Conservation (phyloP, 2,329 filamentous ascomycete genomes). For the Catunica adiposa region DNA sequence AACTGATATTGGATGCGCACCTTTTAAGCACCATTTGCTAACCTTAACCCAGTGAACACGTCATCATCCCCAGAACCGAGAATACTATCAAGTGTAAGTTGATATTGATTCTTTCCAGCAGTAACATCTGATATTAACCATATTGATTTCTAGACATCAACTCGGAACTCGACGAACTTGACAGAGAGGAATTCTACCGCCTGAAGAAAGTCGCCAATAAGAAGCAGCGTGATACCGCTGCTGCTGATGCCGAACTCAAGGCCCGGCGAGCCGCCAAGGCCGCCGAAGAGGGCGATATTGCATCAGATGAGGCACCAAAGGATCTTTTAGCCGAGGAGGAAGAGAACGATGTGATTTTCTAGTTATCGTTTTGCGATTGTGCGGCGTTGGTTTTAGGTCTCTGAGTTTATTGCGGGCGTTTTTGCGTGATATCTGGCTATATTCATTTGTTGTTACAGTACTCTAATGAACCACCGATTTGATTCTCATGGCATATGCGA, state of each 20-base stretch:
- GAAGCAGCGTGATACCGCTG: constrained; percentile 62
- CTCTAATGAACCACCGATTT: neutral
- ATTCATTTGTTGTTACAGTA: neutral
- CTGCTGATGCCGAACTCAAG: constrained; percentile 57
- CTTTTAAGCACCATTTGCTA: constrained; percentile 33
- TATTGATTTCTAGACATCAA: constrained; percentile 92
- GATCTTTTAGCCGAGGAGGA: constrained; percentile 62
- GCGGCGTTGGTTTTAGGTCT: neutral
- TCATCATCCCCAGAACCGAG: constrained; percentile 94
- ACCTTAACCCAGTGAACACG: constrained; percentile 47
- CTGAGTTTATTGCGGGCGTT: neutral
- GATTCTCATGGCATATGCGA: neutral
- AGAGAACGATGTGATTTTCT: constrained; percentile 80
- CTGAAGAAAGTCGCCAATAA: constrained; percentile 87
- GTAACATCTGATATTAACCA: no score
- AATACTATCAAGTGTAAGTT: constrained; percentile 97
- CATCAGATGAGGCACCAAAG: constrained; percentile 29
- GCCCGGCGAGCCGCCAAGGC: constrained; percentile 42
- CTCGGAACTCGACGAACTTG: constrained; percentile 90
- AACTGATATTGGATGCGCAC: neutral
- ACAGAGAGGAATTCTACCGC: constrained; percentile 94
- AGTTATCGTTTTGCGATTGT: constrained; percentile 13
- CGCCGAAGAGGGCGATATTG: constrained; percentile 27
- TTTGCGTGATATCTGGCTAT: neutral
- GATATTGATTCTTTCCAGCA: no score